Conservation (phyloP, 2,329 filamentous ascomycete genomes). For the Hypoxylon sp. region DNA sequence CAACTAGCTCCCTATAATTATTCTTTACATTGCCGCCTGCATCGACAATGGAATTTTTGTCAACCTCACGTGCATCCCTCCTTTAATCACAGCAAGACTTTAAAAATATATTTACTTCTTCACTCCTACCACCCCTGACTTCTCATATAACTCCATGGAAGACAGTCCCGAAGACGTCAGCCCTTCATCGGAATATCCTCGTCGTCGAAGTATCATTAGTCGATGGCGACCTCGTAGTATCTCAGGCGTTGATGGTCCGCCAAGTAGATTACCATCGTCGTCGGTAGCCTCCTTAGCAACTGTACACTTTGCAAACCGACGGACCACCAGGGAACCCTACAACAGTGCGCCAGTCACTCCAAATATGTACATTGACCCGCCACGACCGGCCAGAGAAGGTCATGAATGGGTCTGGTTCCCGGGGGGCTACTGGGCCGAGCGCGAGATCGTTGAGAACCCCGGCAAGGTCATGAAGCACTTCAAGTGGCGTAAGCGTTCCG, state of each 20-base stretch:
- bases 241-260: constrained; percentile 51
- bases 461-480: constrained; percentile 56
- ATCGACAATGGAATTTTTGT: constrained; percentile 40
- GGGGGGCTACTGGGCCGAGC: constrained; percentile 74
- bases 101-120: constrained; percentile 15
- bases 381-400: constrained; percentile 67
- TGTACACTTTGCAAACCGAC: constrained; percentile 27
- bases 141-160: constrained; percentile 37
- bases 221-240: constrained; percentile 50
- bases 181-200: constrained; percentile 42
- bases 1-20: constrained; percentile 31
- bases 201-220: constrained; percentile 39
- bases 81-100: constrained; percentile 22
- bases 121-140: background rate
- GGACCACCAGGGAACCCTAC: constrained; percentile 39
- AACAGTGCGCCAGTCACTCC: constrained; percentile 32
- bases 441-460: constrained; percentile 56
- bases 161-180: constrained; percentile 40
- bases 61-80: constrained; percentile 5
- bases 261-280: constrained; percentile 47
- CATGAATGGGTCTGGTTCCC: constrained; percentile 76
- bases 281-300: constrained; percentile 38
- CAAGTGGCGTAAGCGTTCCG: constrained; percentile 59
- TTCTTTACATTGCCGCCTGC: constrained; percentile 11
- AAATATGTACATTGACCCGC: constrained; percentile 63